phyloP scores from a whole-genome alignment of 2,329 filamentous ascomycete species.

The Magnaporthales sp. region DNA sequence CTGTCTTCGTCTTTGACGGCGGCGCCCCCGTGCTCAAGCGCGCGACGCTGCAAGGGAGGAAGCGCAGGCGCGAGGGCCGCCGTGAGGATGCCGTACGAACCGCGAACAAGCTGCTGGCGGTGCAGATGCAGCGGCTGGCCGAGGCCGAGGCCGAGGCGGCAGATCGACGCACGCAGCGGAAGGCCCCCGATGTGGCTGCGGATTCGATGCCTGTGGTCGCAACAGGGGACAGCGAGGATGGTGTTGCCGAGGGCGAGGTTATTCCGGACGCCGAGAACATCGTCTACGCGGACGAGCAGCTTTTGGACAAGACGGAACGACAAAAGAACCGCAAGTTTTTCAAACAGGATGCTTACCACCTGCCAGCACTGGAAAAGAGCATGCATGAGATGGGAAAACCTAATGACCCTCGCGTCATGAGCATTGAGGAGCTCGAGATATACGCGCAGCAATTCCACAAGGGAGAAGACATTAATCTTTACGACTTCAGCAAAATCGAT shows the following conservation, averaged over 20 bases:
- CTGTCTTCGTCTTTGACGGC: slow-evolving; percentile 97
- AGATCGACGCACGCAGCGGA: slow-evolving; percentile 34
- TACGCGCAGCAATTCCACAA: slow-evolving; percentile 89
- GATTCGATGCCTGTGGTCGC: slow-evolving; percentile 14
- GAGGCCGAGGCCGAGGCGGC: slow-evolving; percentile 79
- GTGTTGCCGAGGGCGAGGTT: slow-evolving; percentile 49
- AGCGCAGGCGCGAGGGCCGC: slow-evolving; percentile 73
- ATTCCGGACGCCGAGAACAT: slow-evolving; percentile 60
- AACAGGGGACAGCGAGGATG: slow-evolving; percentile 38
- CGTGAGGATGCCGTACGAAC: slow-evolving; percentile 89
- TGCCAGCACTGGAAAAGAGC: slow-evolving; percentile 71
- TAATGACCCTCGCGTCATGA: slow-evolving; percentile 95
- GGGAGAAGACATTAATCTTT: slow-evolving; percentile 83
- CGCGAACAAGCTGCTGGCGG: slow-evolving; percentile 80
- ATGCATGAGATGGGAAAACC: slow-evolving; percentile 81
- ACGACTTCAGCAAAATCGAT: slow-evolving; percentile 98
- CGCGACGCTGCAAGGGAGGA: slow-evolving; percentile 75
- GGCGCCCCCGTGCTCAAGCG: slow-evolving; percentile 86
- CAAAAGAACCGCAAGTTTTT: slow-evolving; percentile 68
- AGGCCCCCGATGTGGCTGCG: slow-evolving; percentile 27
- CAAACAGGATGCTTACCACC: slow-evolving; percentile 90
- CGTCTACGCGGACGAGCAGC: slow-evolving; percentile 85
- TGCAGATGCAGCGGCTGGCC: slow-evolving; percentile 86
- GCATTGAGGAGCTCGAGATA: slow-evolving; percentile 82
- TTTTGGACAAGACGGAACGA: slow-evolving; percentile 71